A percentile compares a stretch with the other conserved stretches of the same genome.
These are phyloP conservation scores for Penicillium arizonense DNA, from an alignment of 495 filamentous ascomycete species.

Conservation along the genomic window DNA sequence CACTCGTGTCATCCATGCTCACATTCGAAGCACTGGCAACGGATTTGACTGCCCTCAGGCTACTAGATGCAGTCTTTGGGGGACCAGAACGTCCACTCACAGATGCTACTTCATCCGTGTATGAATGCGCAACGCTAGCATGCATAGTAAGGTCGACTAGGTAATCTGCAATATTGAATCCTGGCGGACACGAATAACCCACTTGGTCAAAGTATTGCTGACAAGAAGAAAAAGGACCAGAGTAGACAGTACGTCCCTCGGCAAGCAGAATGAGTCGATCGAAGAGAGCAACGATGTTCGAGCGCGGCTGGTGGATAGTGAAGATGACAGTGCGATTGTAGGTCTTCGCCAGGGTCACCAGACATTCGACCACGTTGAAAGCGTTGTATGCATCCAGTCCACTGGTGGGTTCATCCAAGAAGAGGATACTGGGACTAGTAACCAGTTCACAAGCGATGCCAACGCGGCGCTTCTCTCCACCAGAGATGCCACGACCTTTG, in stretches of 20 bases:
- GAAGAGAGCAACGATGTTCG: constrained; percentile 99
- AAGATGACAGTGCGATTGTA: constrained; percentile 97
- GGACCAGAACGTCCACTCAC: constrained; percentile 41
- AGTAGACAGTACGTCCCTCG: constrained; percentile 87
- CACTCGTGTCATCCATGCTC: constrained; percentile 49
- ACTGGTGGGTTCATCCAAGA: constrained; percentile 95
- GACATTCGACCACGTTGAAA: constrained; percentile 94
- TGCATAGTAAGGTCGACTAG: constrained; percentile 98
- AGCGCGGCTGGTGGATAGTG: constrained; percentile 98
- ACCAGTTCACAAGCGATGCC: constrained; percentile 97
- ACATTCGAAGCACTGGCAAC: constrained; percentile 75
- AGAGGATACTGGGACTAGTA: constrained; percentile 94
- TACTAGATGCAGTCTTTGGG: constrained; percentile 76
- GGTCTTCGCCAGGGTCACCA: constrained; percentile 90
- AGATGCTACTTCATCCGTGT: constrained; percentile 55
- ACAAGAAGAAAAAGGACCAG: constrained; percentile 83
- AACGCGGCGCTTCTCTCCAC: constrained; percentile 93
- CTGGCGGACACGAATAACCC: constrained; percentile 88
- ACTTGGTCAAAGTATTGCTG: constrained; percentile 90
- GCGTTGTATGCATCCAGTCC: constrained; percentile 95
- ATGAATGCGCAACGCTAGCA: constrained; percentile 58
- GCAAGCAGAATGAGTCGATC: constrained; percentile 90
- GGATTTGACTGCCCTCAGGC: constrained; percentile 85
- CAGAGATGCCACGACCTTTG: constrained; percentile 90
- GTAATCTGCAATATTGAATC: constrained; percentile 98